Base-by-base conservation (phyloP, 495 filamentous ascomycete genomes). In the Bacidia gigantensis region DNA sequence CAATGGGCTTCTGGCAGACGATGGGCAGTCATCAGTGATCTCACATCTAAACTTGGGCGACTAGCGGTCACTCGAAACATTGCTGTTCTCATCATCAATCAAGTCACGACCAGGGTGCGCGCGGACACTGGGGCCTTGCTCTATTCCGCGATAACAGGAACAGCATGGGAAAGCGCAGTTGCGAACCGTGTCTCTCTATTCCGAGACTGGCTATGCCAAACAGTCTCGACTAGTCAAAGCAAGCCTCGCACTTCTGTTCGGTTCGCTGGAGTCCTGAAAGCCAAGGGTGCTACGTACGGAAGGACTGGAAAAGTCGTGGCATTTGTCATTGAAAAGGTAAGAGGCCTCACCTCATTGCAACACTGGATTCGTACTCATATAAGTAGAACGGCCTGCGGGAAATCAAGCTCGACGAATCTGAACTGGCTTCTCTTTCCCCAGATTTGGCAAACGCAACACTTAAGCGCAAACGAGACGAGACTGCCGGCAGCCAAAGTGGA, bases 111-210 rank as follows among this genome's bases (percentile, higher is more conserved):
- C 14, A 82, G 78, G 58, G 76, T 87, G 58, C 69, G 76, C 52
- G 60, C 60, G 22, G 75, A 76, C 22, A 76, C 70, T 35, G 74
- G 74, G 1, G 80, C 85, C 12, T 75, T 81, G n/a, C 70, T 94
- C n/a, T 69, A 78, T 50, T 85, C 87, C 3, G 74, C 82, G 24
- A 65, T 92, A 52, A 80, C 80, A 46, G 75, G 74, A 20, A 67
- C 64, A 2, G 72, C 79, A 3, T 92, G 87, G 87, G 86, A 89
- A 32, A 75, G 68, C 35, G 75, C 73, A 26, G 67, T 92, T 2
- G 75, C 73, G 55, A 82, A 76, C 45, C 68, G 84, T 39, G 65
- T 93, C 49, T 79, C 81, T 26, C 58, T 93, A 41, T 90, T 86
- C 63, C 69, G 80, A 47, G 84, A 88, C 69, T 81, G 75, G 71